Evolutionary conservation across 192 early-diverging fungal genomes (phyloP).

Genomic region (Thamnidium elegans): DNA sequence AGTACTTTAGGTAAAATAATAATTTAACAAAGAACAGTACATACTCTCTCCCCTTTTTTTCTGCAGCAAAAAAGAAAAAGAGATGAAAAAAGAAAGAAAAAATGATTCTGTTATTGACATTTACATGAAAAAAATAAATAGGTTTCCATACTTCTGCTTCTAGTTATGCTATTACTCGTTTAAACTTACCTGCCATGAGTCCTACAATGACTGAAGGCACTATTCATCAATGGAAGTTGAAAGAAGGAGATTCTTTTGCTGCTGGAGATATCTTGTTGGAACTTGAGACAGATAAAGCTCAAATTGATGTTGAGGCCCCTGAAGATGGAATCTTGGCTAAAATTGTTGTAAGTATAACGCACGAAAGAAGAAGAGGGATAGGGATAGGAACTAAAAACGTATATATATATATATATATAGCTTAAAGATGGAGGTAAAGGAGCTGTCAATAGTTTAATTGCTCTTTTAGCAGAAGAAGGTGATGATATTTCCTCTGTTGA

Average conservation of each 20-base stretch:
- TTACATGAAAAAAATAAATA: slow-evolving; percentile 26
- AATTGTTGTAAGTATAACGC: slow-evolving; percentile 62
- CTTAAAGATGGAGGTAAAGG: slow-evolving; percentile 67
- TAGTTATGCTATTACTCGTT: slow-evolving; percentile 44
- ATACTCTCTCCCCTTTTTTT: too few species aligned
- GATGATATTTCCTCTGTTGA: slow-evolving; percentile 81
- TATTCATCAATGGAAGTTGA: slow-evolving; percentile 90
- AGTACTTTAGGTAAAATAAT: too few species aligned
- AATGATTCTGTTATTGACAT: background rate
- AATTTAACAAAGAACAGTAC: too few species aligned
- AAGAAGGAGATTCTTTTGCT: slow-evolving; percentile 81
- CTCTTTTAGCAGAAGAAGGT: slow-evolving; percentile 85
- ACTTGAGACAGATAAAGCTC: slow-evolving; percentile 97
- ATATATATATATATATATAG: slow-evolving; percentile 25
- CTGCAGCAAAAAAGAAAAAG: background rate
- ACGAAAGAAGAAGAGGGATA: background rate
- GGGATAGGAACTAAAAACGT: background rate
- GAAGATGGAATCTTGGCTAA: slow-evolving; percentile 95
- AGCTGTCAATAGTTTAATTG: slow-evolving; percentile 73
- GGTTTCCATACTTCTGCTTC: slow-evolving; percentile 51
- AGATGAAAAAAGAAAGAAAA: background rate
- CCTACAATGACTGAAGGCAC: slow-evolving; percentile 98
- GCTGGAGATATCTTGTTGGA: slow-evolving; percentile 93
- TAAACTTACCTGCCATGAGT: slow-evolving; percentile 92
- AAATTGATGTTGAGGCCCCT: slow-evolving; percentile 98